These are phyloP conservation scores for Alternaria sp. DNA, from an alignment of 2,329 filamentous ascomycete species.

Conservation along the genomic window DNA sequence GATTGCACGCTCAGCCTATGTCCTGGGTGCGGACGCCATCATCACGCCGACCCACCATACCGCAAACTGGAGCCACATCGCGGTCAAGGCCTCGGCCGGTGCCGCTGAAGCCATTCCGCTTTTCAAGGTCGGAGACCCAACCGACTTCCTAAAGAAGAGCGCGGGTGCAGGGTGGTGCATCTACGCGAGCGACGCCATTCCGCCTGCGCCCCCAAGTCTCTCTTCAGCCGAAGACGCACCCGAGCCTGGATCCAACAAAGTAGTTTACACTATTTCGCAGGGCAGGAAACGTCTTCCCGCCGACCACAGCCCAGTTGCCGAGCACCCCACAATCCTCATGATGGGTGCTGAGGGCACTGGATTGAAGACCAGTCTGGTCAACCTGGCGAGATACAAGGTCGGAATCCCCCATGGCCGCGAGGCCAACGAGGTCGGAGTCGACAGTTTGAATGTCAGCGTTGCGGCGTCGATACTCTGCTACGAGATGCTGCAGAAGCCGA, in stretches of 20 bases:
- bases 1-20: constrained; percentile 86
- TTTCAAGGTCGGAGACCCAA: constrained; percentile 71
- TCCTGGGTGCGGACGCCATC: constrained; percentile 87
- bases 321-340: constrained; percentile 75
- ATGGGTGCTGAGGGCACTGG: constrained; percentile 55
- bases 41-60: constrained; percentile 74
- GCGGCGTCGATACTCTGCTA: constrained; percentile 79
- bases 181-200: constrained; percentile 69
- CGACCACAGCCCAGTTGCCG: constrained; percentile 36
- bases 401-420: constrained; percentile 65
- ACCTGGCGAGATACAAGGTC: constrained; percentile 67
- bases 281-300: constrained; percentile 24
- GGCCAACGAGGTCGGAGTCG: constrained; percentile 65
- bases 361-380: constrained; percentile 41
- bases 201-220: constrained; percentile 4
- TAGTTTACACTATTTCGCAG: constrained; percentile 34
- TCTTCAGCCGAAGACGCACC: background rate
- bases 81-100: constrained; percentile 86
- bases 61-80: constrained; percentile 75
- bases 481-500: constrained; percentile 64
- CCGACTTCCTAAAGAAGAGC: constrained; percentile 72
- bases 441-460: constrained; percentile 93
- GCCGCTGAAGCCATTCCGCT: constrained; percentile 81
- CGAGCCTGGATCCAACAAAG: constrained; percentile 29
- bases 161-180: constrained; percentile 78